Evolutionary conservation across 345 rosid species (phyloP).

Genomic region (Clausena lansium): DNA sequence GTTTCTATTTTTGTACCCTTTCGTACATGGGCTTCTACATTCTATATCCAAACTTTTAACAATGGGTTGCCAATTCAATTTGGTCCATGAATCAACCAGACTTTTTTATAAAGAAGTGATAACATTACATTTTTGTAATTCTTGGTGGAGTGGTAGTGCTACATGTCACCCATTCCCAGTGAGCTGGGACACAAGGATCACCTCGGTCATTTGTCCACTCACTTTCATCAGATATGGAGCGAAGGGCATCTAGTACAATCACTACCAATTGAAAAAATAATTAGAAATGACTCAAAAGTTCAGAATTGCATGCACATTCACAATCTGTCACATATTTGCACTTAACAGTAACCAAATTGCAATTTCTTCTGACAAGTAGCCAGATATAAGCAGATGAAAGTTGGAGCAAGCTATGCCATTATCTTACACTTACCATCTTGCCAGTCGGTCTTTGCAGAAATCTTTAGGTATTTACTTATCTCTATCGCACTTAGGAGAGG

Average conservation of each 20-base stretch:
- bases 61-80: not conserved
- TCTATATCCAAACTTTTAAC: not conserved
- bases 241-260: conserved; percentile 53
- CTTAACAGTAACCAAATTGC: not conserved
- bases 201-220: conserved; percentile 70
- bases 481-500: conserved; percentile 91
- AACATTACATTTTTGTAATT: conserved; percentile 81
- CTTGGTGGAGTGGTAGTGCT: conserved; percentile 68
- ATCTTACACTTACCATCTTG: conserved; percentile 59
- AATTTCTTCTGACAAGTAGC: not conserved
- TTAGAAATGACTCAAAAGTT: conserved; percentile 15
- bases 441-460: conserved; percentile 56
- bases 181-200: conserved; percentile 88
- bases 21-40: not conserved
- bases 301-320: conserved; percentile 7
- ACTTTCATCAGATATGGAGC: conserved; percentile 46
- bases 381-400: not conserved
- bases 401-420: not conserved
- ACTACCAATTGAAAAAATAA: conserved; percentile 42
- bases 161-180: conserved; percentile 85
- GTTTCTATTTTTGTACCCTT: not conserved
- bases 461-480: conserved; percentile 74
- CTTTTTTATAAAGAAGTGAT: not conserved
- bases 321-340: not conserved
- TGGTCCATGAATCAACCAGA: not conserved